Conservation (phyloP, 2,329 filamentous ascomycete genomes). For the Apiospora malaysiana region DNA sequence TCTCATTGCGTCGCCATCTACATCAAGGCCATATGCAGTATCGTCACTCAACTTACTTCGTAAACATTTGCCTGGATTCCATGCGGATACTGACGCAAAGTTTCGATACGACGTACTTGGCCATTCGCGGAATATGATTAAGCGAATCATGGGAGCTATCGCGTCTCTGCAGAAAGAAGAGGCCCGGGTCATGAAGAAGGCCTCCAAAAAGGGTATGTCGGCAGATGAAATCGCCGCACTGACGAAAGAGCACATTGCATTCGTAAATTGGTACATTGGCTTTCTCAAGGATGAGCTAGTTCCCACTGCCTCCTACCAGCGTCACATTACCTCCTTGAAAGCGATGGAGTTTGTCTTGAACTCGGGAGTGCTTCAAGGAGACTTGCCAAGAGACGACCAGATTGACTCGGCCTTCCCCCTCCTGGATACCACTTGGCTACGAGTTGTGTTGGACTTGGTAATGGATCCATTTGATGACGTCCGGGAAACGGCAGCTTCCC, state of each 20-base stretch:
- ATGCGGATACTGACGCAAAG: slow-evolving; percentile 85
- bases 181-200: slow-evolving; percentile 43
- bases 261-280: slow-evolving; percentile 74
- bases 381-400: slow-evolving; percentile 60
- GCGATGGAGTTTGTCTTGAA: slow-evolving; percentile 71
- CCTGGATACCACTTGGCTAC: slow-evolving; percentile 58
- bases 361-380: slow-evolving; percentile 48
- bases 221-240: slow-evolving; percentile 11
- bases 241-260: slow-evolving; percentile 61
- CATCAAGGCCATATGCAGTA: slow-evolving; percentile 73
- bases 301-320: slow-evolving; percentile 86
- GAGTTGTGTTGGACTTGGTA: slow-evolving; percentile 77
- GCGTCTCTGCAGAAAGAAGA: slow-evolving; percentile 52
- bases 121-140: slow-evolving; percentile 76
- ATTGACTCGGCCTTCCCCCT: slow-evolving; percentile 47
- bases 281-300: slow-evolving; percentile 78
- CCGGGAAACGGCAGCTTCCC: slow-evolving; percentile 60
- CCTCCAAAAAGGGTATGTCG: slow-evolving; percentile 28
- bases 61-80: slow-evolving; percentile 71
- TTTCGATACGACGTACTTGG: slow-evolving; percentile 82
- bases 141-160: slow-evolving; percentile 73
- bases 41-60: slow-evolving; percentile 67
- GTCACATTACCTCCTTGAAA: slow-evolving; percentile 82
- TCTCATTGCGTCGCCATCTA: slow-evolving; percentile 75
- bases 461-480: slow-evolving; percentile 95